These are phyloP conservation scores for Fusarium beomiforme DNA, from an alignment of 2,329 filamentous ascomycete genomes.

Conservation along the genomic window DNA sequence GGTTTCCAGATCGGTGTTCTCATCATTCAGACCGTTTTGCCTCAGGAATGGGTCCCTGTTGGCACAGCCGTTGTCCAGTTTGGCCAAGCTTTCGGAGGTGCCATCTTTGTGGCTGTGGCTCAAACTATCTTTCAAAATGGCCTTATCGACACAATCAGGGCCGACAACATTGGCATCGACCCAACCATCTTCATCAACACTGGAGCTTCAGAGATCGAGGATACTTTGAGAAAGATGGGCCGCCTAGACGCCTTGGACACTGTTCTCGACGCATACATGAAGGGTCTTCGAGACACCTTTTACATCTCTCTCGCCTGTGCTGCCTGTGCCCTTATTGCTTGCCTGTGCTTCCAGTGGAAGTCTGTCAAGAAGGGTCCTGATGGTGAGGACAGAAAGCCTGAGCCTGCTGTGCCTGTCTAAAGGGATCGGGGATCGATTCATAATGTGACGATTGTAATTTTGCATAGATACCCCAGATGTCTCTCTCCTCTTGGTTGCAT, in stretches of 20 bases:
- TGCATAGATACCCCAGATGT: constrained; percentile 40
- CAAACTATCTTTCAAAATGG: constrained; percentile 76
- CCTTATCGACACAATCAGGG: constrained; percentile 62
- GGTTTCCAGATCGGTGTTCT: constrained; percentile 60
- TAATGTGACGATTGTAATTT: constrained; percentile 29
- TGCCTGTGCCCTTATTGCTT: constrained; percentile 55
- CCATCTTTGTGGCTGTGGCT: constrained; percentile 71
- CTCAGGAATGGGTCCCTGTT: constrained; percentile 59
- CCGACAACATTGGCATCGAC: constrained; percentile 57
- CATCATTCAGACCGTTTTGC: constrained; percentile 62
- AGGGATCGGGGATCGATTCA: background rate
- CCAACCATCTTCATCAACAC: constrained; percentile 60
- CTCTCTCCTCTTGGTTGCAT: constrained; percentile 36
- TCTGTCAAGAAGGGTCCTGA: constrained; percentile 59
- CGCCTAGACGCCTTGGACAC: constrained; percentile 53
- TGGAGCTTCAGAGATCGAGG: constrained; percentile 61
- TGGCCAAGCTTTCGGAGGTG: constrained; percentile 72
- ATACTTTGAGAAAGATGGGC: constrained; percentile 54
- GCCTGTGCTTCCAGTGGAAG: constrained; percentile 60
- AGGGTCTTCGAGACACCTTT: constrained; percentile 60
- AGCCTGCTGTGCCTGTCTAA: constrained; percentile 41
- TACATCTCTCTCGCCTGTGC: constrained; percentile 63
- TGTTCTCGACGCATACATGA: constrained; percentile 61
- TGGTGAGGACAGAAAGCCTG: constrained; percentile 41
- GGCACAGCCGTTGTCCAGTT: constrained; percentile 66